Conservation (phyloP, 768 basidiomycete species). For the Thelephora aurantiotincta region DNA sequence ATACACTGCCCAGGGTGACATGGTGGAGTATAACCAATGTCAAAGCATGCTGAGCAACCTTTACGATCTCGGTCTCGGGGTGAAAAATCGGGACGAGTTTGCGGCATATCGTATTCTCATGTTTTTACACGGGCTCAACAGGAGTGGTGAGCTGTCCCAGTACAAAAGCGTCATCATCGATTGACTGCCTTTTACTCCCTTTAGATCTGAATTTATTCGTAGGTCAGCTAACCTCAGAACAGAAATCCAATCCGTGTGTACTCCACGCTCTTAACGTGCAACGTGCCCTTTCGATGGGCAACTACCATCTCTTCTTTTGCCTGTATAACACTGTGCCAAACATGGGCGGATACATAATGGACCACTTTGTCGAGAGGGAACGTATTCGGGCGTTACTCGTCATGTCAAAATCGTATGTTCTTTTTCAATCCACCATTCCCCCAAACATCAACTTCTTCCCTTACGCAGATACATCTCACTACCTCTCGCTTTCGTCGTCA, state of each 20-base stretch:
- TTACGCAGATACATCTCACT: conserved; percentile 65
- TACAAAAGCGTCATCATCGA: background rate
- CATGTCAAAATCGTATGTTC: conserved; percentile 84
- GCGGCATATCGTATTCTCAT: conserved; percentile 95
- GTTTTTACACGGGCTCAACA: conserved; percentile 86
- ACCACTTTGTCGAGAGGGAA: conserved; percentile 92
- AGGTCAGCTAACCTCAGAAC: conserved; percentile 90
- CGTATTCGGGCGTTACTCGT: conserved; percentile 73
- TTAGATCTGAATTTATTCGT: conserved; percentile 94
- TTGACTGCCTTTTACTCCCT: conserved; percentile 1
- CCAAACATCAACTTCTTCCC: background rate
- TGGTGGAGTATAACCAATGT: conserved; percentile 99
- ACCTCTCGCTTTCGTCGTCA: conserved; percentile 60
- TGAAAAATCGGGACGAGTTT: conserved; percentile 82
- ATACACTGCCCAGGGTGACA: conserved; percentile 55
- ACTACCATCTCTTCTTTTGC: conserved; percentile 87
- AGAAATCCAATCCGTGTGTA: conserved; percentile 71
- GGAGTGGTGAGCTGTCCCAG: conserved; percentile 51
- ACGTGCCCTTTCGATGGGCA: conserved; percentile 79
- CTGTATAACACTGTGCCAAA: conserved; percentile 77
- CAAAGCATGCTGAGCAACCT: conserved; percentile 80
- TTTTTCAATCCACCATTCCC: conserved; percentile 1
- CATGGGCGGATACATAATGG: conserved; percentile 99
- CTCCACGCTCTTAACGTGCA: conserved; percentile 85
- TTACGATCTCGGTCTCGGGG: conserved; percentile 87